Evolutionary conservation across 176 grass and related monocot species (phyloP), one percentile per base, ranked within the genome.

Genomic region (Oryza meridionalis): DNA sequence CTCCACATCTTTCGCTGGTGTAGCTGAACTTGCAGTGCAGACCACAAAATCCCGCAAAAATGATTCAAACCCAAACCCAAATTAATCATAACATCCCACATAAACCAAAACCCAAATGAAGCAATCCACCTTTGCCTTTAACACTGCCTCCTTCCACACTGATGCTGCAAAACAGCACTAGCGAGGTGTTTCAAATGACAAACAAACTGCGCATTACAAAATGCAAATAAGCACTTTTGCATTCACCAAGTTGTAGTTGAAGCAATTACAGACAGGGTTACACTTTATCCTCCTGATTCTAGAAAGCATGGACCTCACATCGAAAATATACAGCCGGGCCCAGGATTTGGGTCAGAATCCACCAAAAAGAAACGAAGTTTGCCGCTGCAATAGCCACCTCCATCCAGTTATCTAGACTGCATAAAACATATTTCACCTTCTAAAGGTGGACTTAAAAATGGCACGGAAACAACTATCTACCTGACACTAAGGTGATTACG

Each of bases 401-500:
- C 37, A 46, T 6, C 22, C 37, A 46, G 40, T 58, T 71, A 70
- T 78, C 31, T 83, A 72, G 31, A 78, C 47, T 45, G 22, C 46
- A 72, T 51, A 38, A 77, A 63, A 72, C 77, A 66, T 16, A 75
- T 68, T 49, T 32, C 21, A 66, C 65, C 55, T 43, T 67, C 31
- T 49, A 51, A 66, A 42, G 42, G 17, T 43, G 35, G 43, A 46
- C 17, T 32, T 46, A 53, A 86, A 86, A 81, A 62, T 25, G 70
- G 31, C 58, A 75, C 11, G 33, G 6, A 50, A 67, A 67, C 3
- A 84, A 84, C 45, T 67, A 79, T 80, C 81, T 80, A 75, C 69
- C 87, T 80, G 35, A 73, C 75, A 65, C 59, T 80, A 65, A 80
- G 62, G 69, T 84, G 76, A 80, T 70, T 63, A 73, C 75, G 50